Percentiles rank a stretch among this genome's conserved stretches.
Conservation (phyloP, 2,329 filamentous ascomycete genomes). For the Penicillium fuscoglaucum region DNA sequence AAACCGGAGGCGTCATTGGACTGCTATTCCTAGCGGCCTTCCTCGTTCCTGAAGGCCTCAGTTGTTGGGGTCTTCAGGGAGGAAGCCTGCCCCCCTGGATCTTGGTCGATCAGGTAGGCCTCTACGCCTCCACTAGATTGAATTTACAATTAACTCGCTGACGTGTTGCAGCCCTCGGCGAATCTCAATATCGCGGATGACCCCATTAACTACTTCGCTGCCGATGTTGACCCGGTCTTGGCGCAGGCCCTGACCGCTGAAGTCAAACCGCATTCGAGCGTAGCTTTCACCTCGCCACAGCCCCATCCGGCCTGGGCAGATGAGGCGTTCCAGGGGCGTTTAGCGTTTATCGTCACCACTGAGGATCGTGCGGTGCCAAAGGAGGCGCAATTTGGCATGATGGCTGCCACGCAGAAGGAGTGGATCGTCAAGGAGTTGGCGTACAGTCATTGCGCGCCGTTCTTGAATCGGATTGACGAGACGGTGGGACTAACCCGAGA, state of each 20-base stretch:
- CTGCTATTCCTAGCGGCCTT: conserved; percentile 39
- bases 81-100: conserved; percentile 28
- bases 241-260: conserved; percentile 5
- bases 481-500: background rate
- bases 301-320: conserved; percentile 31
- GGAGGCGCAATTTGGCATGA: background rate
- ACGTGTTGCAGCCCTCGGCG: background rate
- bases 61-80: conserved; percentile 25
- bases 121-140: background rate
- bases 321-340: background rate
- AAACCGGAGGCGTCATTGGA: conserved; percentile 16
- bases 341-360: background rate
- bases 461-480: background rate
- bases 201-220: conserved; percentile 17
- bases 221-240: conserved; percentile 11
- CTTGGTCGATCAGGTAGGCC: conserved; percentile 24
- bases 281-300: conserved; percentile 26
- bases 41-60: conserved; percentile 37
- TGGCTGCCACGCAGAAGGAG: background rate
- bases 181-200: conserved; percentile 19
- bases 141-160: background rate
- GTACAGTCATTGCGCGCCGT: background rate
- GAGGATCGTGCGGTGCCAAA: background rate
- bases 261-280: conserved; percentile 25
- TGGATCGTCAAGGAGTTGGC: background rate